Base-by-base conservation (phyloP, 2,329 filamentous ascomycete genomes). In the Trichoderma sp. region DNA sequence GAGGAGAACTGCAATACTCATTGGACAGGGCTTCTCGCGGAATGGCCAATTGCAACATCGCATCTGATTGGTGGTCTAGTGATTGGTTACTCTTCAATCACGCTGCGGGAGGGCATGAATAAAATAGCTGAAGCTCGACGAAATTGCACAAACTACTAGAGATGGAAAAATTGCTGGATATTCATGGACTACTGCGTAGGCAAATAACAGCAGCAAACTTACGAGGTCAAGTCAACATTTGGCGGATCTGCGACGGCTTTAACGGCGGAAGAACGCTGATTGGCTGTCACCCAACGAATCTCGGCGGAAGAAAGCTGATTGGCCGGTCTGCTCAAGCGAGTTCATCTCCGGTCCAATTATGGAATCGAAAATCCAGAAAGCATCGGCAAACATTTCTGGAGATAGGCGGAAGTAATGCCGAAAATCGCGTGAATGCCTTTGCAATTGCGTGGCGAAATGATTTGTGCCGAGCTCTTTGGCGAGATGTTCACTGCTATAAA, bases 251-350 rank as follows among this genome's bases (percentile, higher is more conserved):
- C 0, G 34, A 42, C 60, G 60, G 60, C 22, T 64, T 64, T 64
- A 64, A 27, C 60, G 61, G 61, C 61, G 61, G 34, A 64, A 45
- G 35, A 56, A 45, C 27, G 50, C 35, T 64, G 50, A 64, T 64
- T 64, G 61, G 61, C 34, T 45, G 13, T 15, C 12, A n/a, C 25
- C 0, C 4, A 9, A 42, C 12, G 5, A 19, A 17, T 29, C 25
- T 64, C 61, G 61, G 61, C 61, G 61, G 50, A 64, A 64, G 61
- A 56, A 45, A 42, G 50, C 61, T 45, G 19, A 64, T 64, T 64
- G 61, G 61, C 25, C 50, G 6, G 34, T 15, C 12, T 2, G 15
- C 50, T 35, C 29, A 6, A 15, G 5, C 1, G 29, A n/a, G 27
- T 27, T 5, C 12, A 32, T 17, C 35, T 22, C 50, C 50, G 25